Conservation (phyloP, 345 rosid genomes). For the Fremontodendron californicum region DNA sequence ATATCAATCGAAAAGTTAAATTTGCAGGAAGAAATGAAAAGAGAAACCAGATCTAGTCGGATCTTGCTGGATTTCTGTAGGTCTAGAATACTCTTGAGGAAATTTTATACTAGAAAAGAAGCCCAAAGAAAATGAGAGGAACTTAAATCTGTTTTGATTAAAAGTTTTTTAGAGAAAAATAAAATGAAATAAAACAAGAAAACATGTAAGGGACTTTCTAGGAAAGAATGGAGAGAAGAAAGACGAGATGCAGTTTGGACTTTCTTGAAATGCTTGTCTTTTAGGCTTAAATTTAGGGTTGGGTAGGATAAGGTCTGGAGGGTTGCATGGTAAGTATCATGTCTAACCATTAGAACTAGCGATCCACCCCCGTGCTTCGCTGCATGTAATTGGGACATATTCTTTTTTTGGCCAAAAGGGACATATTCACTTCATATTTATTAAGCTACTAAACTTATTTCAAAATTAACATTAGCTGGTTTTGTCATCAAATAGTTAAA, state of each 20-base stretch:
- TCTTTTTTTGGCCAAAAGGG: too few species aligned
- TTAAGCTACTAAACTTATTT: too few species aligned
- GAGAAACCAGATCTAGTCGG: background rate
- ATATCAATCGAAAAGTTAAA: background rate
- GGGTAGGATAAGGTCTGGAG: background rate
- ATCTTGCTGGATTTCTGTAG: background rate
- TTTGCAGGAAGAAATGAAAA: background rate
- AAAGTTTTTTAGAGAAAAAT: background rate
- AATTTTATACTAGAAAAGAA: too few species aligned
- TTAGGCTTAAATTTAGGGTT: background rate
- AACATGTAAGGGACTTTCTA: too few species aligned
- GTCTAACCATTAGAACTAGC: background rate
- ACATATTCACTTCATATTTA: too few species aligned
- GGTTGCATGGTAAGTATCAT: background rate
- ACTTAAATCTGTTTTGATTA: background rate
- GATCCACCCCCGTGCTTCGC: too few species aligned
- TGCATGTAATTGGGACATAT: too few species aligned
- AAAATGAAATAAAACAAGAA: background rate
- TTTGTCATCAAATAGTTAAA: too few species aligned
- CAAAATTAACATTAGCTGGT: too few species aligned
- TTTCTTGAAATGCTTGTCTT: background rate
- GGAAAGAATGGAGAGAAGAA: background rate
- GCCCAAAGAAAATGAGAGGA: too few species aligned
- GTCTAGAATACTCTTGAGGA: too few species aligned
- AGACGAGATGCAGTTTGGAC: background rate